Evolutionary conservation across 202 grass and related monocot genomes (phyloP).

Genomic region (Zizania palustris): DNA sequence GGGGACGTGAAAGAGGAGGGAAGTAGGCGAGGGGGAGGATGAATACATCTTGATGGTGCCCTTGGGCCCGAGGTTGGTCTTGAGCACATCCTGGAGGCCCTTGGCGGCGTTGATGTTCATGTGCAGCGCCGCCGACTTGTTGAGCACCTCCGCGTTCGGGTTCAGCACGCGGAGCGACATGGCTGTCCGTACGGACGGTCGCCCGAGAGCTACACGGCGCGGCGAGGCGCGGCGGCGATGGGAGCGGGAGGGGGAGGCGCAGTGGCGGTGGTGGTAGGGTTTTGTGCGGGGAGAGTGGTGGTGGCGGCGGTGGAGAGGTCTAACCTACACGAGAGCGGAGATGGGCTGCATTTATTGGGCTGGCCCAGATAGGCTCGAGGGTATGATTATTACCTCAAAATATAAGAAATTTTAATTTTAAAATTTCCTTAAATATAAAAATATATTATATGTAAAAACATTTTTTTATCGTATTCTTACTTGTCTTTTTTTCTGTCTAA

Average conservation of each 20-base stretch:
- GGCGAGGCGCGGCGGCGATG: neutral
- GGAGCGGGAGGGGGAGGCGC: neutral
- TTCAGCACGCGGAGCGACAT: slow-evolving; percentile 94
- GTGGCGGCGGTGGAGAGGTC: neutral
- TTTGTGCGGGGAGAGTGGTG: neutral
- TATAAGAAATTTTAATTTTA: too few species aligned
- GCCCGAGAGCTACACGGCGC: slow-evolving; percentile 6
- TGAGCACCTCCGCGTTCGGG: slow-evolving; percentile 96
- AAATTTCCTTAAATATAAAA: too few species aligned
- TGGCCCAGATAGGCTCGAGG: too few species aligned
- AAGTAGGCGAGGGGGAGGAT: neutral
- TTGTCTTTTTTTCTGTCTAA: too few species aligned
- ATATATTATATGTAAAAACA: too few species aligned
- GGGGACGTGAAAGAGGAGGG: neutral
- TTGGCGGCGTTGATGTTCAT: slow-evolving; percentile 99
- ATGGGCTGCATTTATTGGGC: neutral
- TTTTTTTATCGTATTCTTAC: too few species aligned
- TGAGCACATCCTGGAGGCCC: slow-evolving; percentile 93
- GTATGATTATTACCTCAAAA: too few species aligned
- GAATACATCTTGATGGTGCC: slow-evolving; percentile 95
- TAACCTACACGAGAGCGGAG: neutral
- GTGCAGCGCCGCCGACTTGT: slow-evolving; percentile 92
- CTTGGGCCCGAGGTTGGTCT: slow-evolving; percentile 93
- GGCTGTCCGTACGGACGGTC: neutral
- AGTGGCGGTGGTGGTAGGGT: slow-evolving; percentile 31